Evolutionary conservation across 495 filamentous ascomycete genomes (phyloP).

Genomic region (Xylaria longipes): DNA sequence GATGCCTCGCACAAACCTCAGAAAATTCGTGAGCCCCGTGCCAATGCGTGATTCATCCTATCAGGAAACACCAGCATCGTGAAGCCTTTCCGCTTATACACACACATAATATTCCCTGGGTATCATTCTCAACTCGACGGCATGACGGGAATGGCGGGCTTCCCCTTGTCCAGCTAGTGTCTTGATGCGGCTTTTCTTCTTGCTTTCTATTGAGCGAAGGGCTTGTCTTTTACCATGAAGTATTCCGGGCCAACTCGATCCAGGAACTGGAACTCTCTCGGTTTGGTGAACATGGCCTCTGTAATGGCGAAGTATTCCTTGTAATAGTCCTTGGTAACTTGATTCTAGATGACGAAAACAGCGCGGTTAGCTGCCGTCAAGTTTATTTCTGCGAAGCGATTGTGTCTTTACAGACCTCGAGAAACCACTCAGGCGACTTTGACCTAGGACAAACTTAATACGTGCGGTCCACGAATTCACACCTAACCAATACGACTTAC

Average conservation of each 20-base stretch:
- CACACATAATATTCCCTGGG: slow-evolving; percentile 14
- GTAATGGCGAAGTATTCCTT: slow-evolving; percentile 55
- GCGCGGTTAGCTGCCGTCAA: slow-evolving; percentile 12
- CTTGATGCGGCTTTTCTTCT: background rate
- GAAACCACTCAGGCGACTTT: slow-evolving; percentile 48
- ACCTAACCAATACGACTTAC: slow-evolving; percentile 24
- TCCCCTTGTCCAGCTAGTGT: background rate
- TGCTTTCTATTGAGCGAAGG: slow-evolving; percentile 14
- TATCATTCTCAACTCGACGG: slow-evolving; percentile 10
- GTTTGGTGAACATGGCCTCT: slow-evolving; percentile 57
- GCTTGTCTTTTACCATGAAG: slow-evolving; percentile 39
- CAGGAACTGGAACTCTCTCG: slow-evolving; percentile 47
- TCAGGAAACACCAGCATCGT: slow-evolving; percentile 20
- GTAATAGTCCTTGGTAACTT: slow-evolving; percentile 59
- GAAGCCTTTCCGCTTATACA: slow-evolving; percentile 6
- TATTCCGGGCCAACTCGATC: slow-evolving; percentile 45
- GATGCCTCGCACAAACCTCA: slow-evolving; percentile 10
- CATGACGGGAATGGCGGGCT: background rate
- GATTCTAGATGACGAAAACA: slow-evolving; percentile 41
- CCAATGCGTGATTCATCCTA: slow-evolving; percentile 21
- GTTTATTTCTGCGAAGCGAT: background rate
- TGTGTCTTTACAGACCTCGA: slow-evolving; percentile 33
- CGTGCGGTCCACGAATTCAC: background rate
- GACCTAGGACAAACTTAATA: slow-evolving; percentile 38
- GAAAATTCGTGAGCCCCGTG: slow-evolving; percentile 23